Base-by-base conservation (phyloP, 2,329 filamentous ascomycete genomes). In the Akanthomyces uredinophilus region DNA sequence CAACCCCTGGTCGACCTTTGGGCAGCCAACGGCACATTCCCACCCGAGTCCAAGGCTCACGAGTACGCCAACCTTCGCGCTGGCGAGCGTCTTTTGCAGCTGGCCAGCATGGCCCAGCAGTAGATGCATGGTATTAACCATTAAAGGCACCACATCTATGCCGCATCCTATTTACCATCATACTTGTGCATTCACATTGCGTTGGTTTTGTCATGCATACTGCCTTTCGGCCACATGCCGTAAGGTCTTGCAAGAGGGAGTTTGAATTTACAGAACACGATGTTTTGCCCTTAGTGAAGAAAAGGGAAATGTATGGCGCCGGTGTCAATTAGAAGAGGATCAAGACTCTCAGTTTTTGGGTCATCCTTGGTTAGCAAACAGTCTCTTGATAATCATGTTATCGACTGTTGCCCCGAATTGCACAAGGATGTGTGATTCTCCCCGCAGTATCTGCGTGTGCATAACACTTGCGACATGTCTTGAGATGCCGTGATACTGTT, bases 1-100 rank as follows among this genome's bases (percentile, higher is more conserved):
- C 91, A 96, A 79, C 92, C 91, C 29, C 78, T 98, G 68, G 91
- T 98, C 68, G 92, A 97, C 70, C 83, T 97, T 53, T 97, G 93
- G 89, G 87, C 92, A 29, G 88, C 88, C 65, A 94, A 94, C 71
- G 92, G 93, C 63, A 90, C 93, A 29, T 90, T 98, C 68, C 92
- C 92, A 2, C 85, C 86, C 14, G 89, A 90, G 65, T 87, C 84
- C 47, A 87, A 86, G 75, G 86, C 85, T 2, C 87, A 87, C 69
- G 83, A 85, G 64, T 86, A 85, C 68, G 85, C 86, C 64, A 88
- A 88, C 70, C 72, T 87, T 50, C 79, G 79, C 63, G 84, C 81
- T 41, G 86, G 86, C 43, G 82, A 88, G 71, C 78, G 80, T 35
- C 73, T 88, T 55, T 74, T 88, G 68, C 80, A 85, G 69, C 70